Evolutionary conservation across 1,284 basidiomycete species (phyloP), one percentile per base, ranked within the genome.

Genomic region (Trichosporon ovoides): DNA sequence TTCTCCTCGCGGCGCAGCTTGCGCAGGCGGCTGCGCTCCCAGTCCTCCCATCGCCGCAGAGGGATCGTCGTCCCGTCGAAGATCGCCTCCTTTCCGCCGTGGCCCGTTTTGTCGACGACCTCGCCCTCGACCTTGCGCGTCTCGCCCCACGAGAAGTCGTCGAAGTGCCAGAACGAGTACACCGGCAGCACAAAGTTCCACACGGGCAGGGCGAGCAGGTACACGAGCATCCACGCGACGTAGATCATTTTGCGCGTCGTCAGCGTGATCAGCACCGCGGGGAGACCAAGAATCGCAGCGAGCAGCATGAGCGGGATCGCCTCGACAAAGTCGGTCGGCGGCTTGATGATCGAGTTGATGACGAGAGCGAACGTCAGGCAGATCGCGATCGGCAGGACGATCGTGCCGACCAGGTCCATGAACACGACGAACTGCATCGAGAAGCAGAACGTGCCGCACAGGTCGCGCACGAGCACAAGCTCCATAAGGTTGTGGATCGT

Each of bases 401-500:
- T 85, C 0, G 96, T 99, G 56, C 96, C 96, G 62, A 98, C 80
- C 40, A 99, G 83, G 74, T 99, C 96, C 91, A 99, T 95, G 78
- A 96, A 92, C 55, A 98, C 92, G 72, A 97, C 88, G 77, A 98
- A 98, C 75, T 95, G 91, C 91, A 94, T 94, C 76, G 89, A 92
- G 79, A 94, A 93, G 80, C 91, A 96, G 77, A 94, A 94, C 33
- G 91, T 94, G 49, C 91, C 91, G 75, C 91, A 98, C 20, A 98
- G 83, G 72, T 98, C 92, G 64, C 91, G 89, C 28, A 99, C 96
- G 60, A 91, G 85, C 36, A 98, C 91, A 35, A 99, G 87, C 77
- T 99, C 96, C 93, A 98, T 97, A 55, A 99, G 84, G 74, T 99
- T 98, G 81, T 98, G 96, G 51, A 98, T 90, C 0, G 96, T 98